phyloP scores from a whole-genome alignment of 495 filamentous ascomycete genomes.

The Thermothielavioides terrestris region DNA sequence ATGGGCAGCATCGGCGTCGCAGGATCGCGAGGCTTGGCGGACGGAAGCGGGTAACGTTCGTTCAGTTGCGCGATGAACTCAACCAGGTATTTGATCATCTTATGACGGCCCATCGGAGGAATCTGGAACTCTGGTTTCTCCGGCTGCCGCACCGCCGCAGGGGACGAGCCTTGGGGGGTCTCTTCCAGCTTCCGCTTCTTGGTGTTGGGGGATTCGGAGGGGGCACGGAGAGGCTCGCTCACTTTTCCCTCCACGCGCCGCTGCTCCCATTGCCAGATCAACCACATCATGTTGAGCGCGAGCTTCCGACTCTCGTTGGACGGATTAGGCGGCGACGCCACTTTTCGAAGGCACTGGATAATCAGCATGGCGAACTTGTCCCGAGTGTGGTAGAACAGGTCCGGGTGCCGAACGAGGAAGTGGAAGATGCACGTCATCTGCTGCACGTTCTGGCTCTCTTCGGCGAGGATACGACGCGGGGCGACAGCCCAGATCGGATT shows the following conservation, averaged over 20 bases:
- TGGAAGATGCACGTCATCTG: conserved; percentile 97
- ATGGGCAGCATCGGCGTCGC: conserved; percentile 42
- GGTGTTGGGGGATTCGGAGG: conserved; percentile 60
- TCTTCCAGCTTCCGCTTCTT: conserved; percentile 71
- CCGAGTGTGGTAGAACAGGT: conserved; percentile 88
- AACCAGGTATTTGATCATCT: conserved; percentile 86
- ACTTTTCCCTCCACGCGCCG: conserved; percentile 54
- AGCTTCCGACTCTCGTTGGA: conserved; percentile 91
- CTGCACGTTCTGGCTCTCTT: conserved; percentile 94
- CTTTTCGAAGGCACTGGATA: conserved; percentile 79
- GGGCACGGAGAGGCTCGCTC: conserved; percentile 33
- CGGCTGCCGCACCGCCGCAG: conserved; percentile 39
- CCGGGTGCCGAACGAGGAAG: conserved; percentile 85
- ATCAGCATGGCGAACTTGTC: conserved; percentile 85
- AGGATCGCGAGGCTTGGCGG: conserved; percentile 54
- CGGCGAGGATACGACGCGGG: conserved; percentile 80
- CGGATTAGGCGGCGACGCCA: conserved; percentile 72
- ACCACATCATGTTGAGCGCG: conserved; percentile 75
- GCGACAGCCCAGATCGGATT: conserved; percentile 75
- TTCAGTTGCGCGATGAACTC: conserved; percentile 86
- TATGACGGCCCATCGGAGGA: conserved; percentile 52
- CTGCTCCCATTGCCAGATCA: conserved; percentile 92
- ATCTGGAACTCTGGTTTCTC: conserved; percentile 63
- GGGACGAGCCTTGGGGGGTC: conserved; percentile 33
- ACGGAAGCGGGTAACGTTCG: conserved; percentile 69